Base-by-base conservation (phyloP, 257 asterid species). In the Eucommia ulmoides region DNA sequence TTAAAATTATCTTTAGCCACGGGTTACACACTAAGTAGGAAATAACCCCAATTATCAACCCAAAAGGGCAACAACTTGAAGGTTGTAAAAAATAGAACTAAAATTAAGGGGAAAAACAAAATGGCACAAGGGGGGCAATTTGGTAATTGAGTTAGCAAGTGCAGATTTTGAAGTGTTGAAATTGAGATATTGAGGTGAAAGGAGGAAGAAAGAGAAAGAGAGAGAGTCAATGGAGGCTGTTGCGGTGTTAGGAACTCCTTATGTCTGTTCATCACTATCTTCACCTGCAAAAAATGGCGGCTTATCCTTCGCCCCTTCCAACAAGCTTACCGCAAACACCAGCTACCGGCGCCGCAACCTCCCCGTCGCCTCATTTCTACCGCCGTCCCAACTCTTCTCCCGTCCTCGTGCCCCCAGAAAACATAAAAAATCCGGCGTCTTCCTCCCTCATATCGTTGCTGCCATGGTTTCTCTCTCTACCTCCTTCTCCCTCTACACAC, bases 401-500 rank as follows among this genome's bases (percentile, higher is more conserved):
- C 24, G 35, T 33, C 38, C 33, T 33, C 73, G 29, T 58, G 59
- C 75, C 45, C 53, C 66, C 70, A 71, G 45, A 45, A 74, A 61
- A 1, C 51, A 44, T 62, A 71, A 22, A 23, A 70, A 54, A 54
- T 42, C 79, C 65, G 72, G 45, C 55, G 64, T 88, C 60, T 84
- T 88, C 62, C 93, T 88, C 49, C 89, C 89, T 51, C 92, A 61
- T 64, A 62, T 81, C 56, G 83, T 84, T 60, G 97, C 97, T 63
- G 74, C 95, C 19, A 42, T 81, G 88, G 97, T 83, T 58, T 24
- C 53, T 5, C 1, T 4, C 51, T 5, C 0, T 33, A 22, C 5
- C n/a, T 1, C 12, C 38, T 12, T 4, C 12, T 26, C 8, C 5
- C 5, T 26, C 12, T 4, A 26, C 38, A 26, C 5, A 12, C 5